Conservation (phyloP, 1,284 basidiomycete species). For the Vanrija pseudolonga region DNA sequence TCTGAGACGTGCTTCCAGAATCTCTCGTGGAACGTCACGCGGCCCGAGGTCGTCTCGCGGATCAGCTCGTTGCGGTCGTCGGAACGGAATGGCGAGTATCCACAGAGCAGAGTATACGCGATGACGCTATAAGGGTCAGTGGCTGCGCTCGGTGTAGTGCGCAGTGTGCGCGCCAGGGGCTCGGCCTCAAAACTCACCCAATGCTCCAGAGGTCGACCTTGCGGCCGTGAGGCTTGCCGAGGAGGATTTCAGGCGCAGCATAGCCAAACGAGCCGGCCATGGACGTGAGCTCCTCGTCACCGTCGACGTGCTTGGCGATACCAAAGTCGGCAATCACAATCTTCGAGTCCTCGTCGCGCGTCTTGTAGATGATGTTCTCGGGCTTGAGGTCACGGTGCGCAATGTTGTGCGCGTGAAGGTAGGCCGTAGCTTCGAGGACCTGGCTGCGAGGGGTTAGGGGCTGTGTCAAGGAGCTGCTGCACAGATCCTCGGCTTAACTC, state of each 20-base stretch:
- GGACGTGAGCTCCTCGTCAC: conserved; percentile 71
- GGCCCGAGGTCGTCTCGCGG: conserved; percentile 74
- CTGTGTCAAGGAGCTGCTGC: conserved; percentile 2
- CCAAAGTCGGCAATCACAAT: conserved; percentile 96
- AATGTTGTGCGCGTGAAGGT: conserved; percentile 80
- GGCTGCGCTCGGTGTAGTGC: neutral
- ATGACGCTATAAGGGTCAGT: conserved; percentile 64
- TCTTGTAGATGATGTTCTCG: conserved; percentile 90
- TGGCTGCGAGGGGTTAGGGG: conserved; percentile 25
- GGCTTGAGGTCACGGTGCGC: conserved; percentile 94
- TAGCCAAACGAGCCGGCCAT: conserved; percentile 91
- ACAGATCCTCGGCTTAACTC: conserved; percentile 33
- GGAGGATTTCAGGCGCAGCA: conserved; percentile 87
- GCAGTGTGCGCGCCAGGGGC: neutral
- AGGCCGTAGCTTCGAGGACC: conserved; percentile 72
- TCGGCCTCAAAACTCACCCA: conserved; percentile 67
- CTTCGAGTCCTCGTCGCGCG: conserved; percentile 65
- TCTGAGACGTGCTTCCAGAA: conserved; percentile 81
- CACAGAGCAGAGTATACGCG: conserved; percentile 86
- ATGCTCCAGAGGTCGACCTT: conserved; percentile 91
- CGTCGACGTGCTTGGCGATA: conserved; percentile 83
- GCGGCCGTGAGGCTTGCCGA: conserved; percentile 78
- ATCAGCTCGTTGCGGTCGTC: conserved; percentile 73
- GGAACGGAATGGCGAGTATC: conserved; percentile 88
- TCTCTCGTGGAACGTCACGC: conserved; percentile 83